These are phyloP conservation scores for Yarrowia yakushimensis DNA, from an alignment of 805 yeast genomes.

Conservation along the genomic window DNA sequence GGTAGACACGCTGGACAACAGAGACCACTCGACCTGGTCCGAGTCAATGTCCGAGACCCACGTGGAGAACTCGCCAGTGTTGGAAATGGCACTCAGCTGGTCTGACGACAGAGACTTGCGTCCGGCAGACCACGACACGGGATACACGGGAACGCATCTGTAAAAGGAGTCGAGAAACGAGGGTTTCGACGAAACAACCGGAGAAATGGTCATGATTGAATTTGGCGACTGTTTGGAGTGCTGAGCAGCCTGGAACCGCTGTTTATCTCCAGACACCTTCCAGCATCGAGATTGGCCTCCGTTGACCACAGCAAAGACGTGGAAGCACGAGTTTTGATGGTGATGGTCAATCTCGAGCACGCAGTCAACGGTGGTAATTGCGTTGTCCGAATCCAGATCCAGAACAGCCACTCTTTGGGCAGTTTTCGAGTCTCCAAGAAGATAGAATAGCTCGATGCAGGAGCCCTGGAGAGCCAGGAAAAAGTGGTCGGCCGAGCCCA, in stretches of 20 bases:
- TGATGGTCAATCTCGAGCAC: constrained; percentile 2
- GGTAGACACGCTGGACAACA: constrained; percentile 54
- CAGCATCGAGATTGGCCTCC: constrained; percentile 6
- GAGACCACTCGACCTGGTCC: constrained; percentile 27
- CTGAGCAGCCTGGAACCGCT: background rate
- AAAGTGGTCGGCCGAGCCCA: constrained; percentile 11
- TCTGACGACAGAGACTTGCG: background rate
- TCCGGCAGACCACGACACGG: constrained; percentile 3
- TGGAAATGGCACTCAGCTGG: constrained; percentile 54
- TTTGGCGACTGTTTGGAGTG: background rate
- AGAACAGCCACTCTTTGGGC: background rate
- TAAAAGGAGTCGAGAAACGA: background rate
- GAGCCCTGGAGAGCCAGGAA: background rate
- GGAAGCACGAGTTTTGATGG: constrained; percentile 6
- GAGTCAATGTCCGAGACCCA: constrained; percentile 44
- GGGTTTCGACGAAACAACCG: background rate
- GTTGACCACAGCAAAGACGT: constrained; percentile 6
- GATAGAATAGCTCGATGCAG: background rate
- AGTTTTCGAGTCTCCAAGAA: background rate
- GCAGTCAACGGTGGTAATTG: background rate
- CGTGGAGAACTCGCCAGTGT: constrained; percentile 47
- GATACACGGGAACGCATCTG: background rate
- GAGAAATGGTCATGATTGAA: background rate
- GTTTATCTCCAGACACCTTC: background rate
- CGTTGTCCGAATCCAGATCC: background rate